Evolutionary conservation across 2,329 filamentous ascomycete genomes (phyloP).

Genomic region (Monosporascus sp.): DNA sequence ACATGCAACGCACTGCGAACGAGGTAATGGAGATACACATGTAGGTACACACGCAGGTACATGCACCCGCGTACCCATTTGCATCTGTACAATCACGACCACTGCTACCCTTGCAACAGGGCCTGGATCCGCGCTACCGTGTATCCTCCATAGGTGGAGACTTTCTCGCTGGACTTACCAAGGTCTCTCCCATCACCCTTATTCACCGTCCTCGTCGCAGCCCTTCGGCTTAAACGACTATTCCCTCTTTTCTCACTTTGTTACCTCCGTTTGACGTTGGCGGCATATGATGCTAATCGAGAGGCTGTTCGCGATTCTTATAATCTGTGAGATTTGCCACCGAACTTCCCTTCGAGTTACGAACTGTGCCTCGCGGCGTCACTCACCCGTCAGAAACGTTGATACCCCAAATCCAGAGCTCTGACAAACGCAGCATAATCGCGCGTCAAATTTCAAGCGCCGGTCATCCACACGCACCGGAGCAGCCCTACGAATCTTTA

Average conservation of each 20-base stretch:
- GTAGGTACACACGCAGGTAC: not conserved
- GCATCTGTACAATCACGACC: not conserved
- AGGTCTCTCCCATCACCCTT: not conserved
- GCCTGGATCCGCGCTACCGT: not conserved
- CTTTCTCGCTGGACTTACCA: not conserved
- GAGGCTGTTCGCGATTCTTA: not conserved
- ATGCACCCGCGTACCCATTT: not conserved
- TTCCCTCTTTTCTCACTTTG: not conserved
- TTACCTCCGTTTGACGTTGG: not conserved
- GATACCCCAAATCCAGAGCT: conserved; percentile 10
- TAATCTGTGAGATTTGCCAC: not conserved
- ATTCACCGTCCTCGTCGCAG: not conserved
- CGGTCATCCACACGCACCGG: conserved; percentile 11
- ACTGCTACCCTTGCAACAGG: not conserved
- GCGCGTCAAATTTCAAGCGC: conserved; percentile 41
- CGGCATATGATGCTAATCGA: not conserved
- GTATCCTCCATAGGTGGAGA: no score
- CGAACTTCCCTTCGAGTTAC: not conserved
- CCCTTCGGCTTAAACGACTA: not conserved
- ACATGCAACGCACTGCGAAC: not conserved
- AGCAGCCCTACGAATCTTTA: not conserved
- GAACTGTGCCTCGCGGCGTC: not conserved
- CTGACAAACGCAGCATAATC: conserved; percentile 39
- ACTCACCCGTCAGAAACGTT: not conserved
- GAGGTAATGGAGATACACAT: not conserved